A percentile compares a stretch with the other conserved stretches of the same genome.
These are phyloP conservation scores for Leccinum huronense DNA, from an alignment of 1,284 basidiomycete species.

Conservation along the genomic window DNA sequence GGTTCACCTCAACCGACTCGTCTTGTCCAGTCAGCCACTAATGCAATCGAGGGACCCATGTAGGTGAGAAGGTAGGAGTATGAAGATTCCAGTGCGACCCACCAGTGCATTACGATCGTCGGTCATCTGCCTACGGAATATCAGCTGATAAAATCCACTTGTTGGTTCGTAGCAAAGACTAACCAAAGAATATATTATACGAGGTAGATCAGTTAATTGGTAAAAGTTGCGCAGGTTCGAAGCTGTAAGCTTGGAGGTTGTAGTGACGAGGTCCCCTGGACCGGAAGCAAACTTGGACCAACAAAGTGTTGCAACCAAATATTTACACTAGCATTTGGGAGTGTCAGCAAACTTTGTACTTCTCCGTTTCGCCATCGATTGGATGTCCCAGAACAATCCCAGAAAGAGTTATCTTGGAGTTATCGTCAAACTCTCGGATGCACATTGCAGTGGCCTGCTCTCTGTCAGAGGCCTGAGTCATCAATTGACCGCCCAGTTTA, in stretches of 20 bases:
- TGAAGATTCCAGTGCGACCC: neutral
- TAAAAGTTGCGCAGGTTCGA: neutral
- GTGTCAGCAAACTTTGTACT: no score
- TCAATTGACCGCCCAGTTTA: no score
- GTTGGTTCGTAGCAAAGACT: neutral
- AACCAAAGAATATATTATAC: neutral
- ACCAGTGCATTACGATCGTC: slow-evolving; percentile 18
- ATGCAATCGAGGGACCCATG: neutral
- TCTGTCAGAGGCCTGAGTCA: no score
- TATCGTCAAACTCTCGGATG: no score
- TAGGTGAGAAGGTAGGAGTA: neutral
- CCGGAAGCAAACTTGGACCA: neutral
- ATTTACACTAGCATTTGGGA: neutral
- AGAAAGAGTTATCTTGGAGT: no score
- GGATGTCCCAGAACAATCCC: no score
- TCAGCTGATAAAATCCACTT: neutral
- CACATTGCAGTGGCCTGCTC: no score
- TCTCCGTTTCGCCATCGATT: no score
- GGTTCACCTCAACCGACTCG: slow-evolving; percentile 91
- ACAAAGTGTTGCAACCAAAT: neutral
- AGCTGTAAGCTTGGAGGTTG: neutral
- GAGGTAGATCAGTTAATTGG: neutral
- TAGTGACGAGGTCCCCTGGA: neutral
- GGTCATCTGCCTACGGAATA: slow-evolving; percentile 8
- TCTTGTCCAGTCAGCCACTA: slow-evolving; percentile 74